Base-by-base conservation (phyloP, 208 protist species). In the Trypanosoma vivax region DNA sequence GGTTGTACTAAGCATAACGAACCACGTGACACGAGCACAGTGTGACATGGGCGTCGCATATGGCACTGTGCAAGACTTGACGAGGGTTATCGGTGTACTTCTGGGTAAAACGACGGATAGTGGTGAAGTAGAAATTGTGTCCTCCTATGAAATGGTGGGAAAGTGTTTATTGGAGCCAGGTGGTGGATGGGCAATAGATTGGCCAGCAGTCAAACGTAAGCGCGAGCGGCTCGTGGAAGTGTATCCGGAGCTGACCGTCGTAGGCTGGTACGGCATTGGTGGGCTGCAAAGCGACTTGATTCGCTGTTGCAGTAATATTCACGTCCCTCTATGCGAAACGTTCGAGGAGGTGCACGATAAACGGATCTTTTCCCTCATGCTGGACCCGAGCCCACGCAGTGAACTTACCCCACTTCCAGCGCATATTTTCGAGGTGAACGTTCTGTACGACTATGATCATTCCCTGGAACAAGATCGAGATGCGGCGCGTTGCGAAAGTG, bases 261-360 rank as follows among this genome's bases (percentile, higher is more conserved):
- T 90, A 0, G 82, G 82, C 24, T 88, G 79, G 72, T 90, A 90
- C 61, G 50, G 67, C 0, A 69, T 73, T 10, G 65, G 71, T 10
- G 38, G 35, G 4, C 19, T 23, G 19, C 3, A 70, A 4, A 42
- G 34, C 24, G 47, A 52, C 7, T 2, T 46, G 23, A 46, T 60
- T 27, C 39, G 39, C 6, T 60, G 64, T 21, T 52, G 66, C 48
- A 35, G 35, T 13, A 19, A 29, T 4, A 30, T 79, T 39, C 51
- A 60, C 50, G 33, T 19, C n/a, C 24, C 18, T 19, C 19, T 70
- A 21, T 21, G 16, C 2, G 45, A 28, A 10, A 40, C 46, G 7
- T 51, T 66, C 7, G 18, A 34, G 2, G 39, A 56, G 25, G 43
- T 14, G n/a, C n/a, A 11, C 3, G 52, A 45, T 29, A 53, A 43